phyloP scores from a whole-genome alignment of 768 basidiomycete species.

The Boletus fagicola region DNA sequence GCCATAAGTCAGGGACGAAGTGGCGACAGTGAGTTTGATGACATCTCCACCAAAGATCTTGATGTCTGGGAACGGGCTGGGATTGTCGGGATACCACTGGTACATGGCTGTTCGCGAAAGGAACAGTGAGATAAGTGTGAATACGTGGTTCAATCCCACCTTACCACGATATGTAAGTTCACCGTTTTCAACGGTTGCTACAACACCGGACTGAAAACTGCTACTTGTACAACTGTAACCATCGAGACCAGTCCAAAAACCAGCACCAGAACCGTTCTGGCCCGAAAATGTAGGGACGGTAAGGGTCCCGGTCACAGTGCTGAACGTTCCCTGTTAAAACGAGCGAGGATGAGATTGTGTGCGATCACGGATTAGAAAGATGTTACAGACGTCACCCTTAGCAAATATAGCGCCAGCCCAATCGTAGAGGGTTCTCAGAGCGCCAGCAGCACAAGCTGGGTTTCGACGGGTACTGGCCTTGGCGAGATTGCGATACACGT shows the following conservation, averaged over 20 bases:
- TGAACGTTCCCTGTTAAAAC: slow-evolving; percentile 4
- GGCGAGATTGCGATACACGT: too few relatives aligned
- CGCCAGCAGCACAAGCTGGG: too few relatives aligned
- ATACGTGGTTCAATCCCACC: too few relatives aligned
- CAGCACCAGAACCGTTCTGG: not conserved
- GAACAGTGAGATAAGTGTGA: not conserved
- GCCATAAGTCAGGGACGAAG: not conserved
- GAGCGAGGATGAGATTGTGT: not conserved
- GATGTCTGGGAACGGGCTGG: too few relatives aligned
- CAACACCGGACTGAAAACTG: slow-evolving; percentile 5
- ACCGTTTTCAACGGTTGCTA: not conserved
- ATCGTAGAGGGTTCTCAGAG: too few relatives aligned
- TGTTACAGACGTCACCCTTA: too few relatives aligned
- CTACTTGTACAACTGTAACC: not conserved
- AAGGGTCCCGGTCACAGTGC: slow-evolving; percentile 1
- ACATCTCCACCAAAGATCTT: slow-evolving; percentile 6
- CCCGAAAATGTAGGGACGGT: slow-evolving; percentile 1
- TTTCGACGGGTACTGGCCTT: too few relatives aligned
- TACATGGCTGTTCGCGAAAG: not conserved
- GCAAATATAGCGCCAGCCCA: too few relatives aligned
- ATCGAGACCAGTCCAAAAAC: slow-evolving; percentile 9
- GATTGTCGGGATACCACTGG: too few relatives aligned
- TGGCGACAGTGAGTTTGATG: not conserved
- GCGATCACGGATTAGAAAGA: not conserved
- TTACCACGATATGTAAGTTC: not conserved